phyloP scores from a whole-genome alignment of 768 basidiomycete species.

The Suillus brevipes region DNA sequence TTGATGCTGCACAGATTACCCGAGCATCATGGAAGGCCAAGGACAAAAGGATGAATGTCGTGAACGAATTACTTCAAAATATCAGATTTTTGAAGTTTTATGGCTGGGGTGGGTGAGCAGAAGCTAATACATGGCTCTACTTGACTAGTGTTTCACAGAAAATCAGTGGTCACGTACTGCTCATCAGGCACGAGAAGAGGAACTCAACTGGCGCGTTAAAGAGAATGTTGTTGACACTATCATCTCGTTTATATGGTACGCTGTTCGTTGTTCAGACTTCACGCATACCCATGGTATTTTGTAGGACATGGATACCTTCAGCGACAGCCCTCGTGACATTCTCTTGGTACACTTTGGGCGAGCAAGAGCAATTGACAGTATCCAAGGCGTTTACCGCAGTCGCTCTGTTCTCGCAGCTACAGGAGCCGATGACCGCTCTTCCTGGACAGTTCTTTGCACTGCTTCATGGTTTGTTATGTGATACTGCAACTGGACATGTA shows the following conservation, averaged over 20 bases:
- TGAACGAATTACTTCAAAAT: conserved; percentile 77
- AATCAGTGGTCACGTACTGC: conserved; percentile 60
- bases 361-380: conserved; percentile 65
- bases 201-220: conserved; percentile 68
- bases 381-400: conserved; percentile 82
- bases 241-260: conserved; percentile 69
- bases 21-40: conserved; percentile 59
- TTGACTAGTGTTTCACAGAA: conserved; percentile 36
- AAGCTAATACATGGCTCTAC: not conserved
- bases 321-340: conserved; percentile 65
- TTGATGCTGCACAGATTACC: conserved; percentile 44
- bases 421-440: conserved; percentile 63
- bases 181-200: conserved; percentile 53
- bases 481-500: not conserved
- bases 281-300: conserved; percentile 9
- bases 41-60: conserved; percentile 67
- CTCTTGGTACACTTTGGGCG: conserved; percentile 67
- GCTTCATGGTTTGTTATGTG: conserved; percentile 48
- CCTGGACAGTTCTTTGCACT: conserved; percentile 66
- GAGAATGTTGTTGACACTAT: conserved; percentile 59
- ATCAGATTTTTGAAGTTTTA: conserved; percentile 75
- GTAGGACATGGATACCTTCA: conserved; percentile 72
- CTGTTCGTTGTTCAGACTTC: not conserved
- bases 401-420: conserved; percentile 71
- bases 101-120: conserved; percentile 58